Evolutionary conservation across 176 grass and related monocot genomes (phyloP), one percentile per base, ranked within the genome.

Genomic region (Phragmites australis): DNA sequence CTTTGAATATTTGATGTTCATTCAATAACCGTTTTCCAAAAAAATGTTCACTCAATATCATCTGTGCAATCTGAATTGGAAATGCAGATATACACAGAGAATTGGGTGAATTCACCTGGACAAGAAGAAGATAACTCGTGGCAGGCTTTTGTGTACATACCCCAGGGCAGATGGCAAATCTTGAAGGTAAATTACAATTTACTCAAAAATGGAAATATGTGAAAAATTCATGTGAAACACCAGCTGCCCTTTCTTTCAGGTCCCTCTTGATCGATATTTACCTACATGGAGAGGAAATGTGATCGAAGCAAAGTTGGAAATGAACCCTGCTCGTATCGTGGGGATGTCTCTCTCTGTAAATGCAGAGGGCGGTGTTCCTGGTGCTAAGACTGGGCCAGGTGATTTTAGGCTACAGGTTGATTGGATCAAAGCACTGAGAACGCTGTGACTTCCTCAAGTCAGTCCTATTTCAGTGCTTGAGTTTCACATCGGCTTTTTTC

Each of bases 11-110:
- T 49, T 55, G 45, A 61, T 70, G 15, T 81, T 37, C 42, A 55
- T 15, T 93, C 29, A 55, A 67, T 68, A 75, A 62, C 4, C 5
- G 34, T 37, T 37, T 37, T 37, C 34, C 34, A 37, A 37, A 37
- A 37, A 37, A 37, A 37, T 37, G 34, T 81, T 37, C 42, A 55
- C 16, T 93, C 29, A 55, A 67, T 68, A 75, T 62, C 4, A 19
- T 80, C 25, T 40, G 14, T 4, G 4, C 72, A 69, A 77, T 84
- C 19, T 80, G 68, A 65, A 75, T 87, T 50, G 62, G 54, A 16
- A 82, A 60, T 87, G 7, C 86, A 99, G 92, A 99, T 99, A 86
- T 95, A 95, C 78, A 99, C 92, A 21, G 96, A 99, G 65, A 99
- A 99, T 79, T 99, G 92, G 92, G 81, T 99, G 9, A 98, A 93